Base-by-base conservation (phyloP, 2,329 filamentous ascomycete species). In the Aureobasidium musti region DNA sequence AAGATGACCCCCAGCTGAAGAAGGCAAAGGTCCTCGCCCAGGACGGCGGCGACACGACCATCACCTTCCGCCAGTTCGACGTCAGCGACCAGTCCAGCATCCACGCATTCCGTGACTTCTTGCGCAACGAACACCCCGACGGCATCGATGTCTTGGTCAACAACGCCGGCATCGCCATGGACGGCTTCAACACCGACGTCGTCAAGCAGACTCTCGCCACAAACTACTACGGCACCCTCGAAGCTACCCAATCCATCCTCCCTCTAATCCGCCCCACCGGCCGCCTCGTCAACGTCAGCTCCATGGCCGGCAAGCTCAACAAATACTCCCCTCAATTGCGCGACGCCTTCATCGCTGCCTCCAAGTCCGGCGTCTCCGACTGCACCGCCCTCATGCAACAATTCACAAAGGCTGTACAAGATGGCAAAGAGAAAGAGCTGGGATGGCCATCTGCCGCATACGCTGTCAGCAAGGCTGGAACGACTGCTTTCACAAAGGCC, bases 61-160 rank as follows among this genome's bases (percentile, higher is more conserved):
- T 85, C 69, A 77, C 77, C 68, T 84, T 79, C 69, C 79, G 80
- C 60, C 69, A 76, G 4, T 74, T 85, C 1, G 83, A 85, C 69
- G 82, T 86, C 57, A 79, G 79, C 57, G 75, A 81, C 67, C 74
- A 73, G 19, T 72, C 74, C 49, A 84, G 81, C 72, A 78, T 84
- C 57, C 69, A 77, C 13, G 73, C 71, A 0, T 81, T 85, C 61
- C 76, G 77, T 2, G 72, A 75, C 1, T 75, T 78, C 50, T 65
- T 85, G 47, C 77, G 78, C 68, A 72, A 78, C 53, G 72, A 79
- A 35, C 82, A 85, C 67, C 77, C 78, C 1, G 77, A 82, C 7
- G 82, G 82, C 3, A 77, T 85, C 37, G 83, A 85, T 67, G 78
- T 84, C 43, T 74, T 84, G 13, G 80, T 85, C 73, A 85, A 85